Percentiles rank a stretch among this genome's conserved stretches.
These are phyloP conservation scores for Neurospora sp. DNA, from an alignment of 495 filamentous ascomycete genomes.

Conservation along the genomic window DNA sequence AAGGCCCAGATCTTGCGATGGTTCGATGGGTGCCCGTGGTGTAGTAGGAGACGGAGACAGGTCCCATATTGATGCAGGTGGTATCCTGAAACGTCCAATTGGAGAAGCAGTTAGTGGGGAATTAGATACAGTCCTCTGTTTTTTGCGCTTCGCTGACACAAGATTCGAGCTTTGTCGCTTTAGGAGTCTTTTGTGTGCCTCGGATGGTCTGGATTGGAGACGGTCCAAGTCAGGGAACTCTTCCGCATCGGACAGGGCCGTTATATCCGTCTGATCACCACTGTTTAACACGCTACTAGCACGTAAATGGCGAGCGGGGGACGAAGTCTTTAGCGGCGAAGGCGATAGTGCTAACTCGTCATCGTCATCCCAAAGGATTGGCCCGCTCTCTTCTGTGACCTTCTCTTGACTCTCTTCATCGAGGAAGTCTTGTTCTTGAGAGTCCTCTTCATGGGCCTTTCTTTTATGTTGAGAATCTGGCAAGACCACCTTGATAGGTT, in stretches of 20 bases:
- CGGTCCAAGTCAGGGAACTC: slow-evolving; percentile 28
- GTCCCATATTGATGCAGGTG: slow-evolving; percentile 8
- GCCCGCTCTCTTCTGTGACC: slow-evolving; percentile 19
- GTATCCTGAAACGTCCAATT: slow-evolving; percentile 3
- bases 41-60: slow-evolving; percentile 14
- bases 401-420: slow-evolving; percentile 38
- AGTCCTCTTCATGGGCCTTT: slow-evolving; percentile 29
- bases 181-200: background rate
- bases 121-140: slow-evolving; percentile 7
- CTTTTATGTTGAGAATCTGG: slow-evolving; percentile 19
- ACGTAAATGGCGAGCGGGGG: slow-evolving; percentile 3
- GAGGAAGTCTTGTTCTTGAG: slow-evolving; percentile 39
- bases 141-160: slow-evolving; percentile 12
- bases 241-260: slow-evolving; percentile 24
- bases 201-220: slow-evolving; percentile 8
- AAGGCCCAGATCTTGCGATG: slow-evolving; percentile 1
- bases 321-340: slow-evolving; percentile 18
- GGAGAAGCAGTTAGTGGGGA: slow-evolving; percentile 16
- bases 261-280: slow-evolving; percentile 19
- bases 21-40: background rate
- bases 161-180: slow-evolving; percentile 13
- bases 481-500: slow-evolving; percentile 44
- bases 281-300: slow-evolving; percentile 15
- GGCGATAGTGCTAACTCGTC: slow-evolving; percentile 19
- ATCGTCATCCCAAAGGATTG: slow-evolving; percentile 11